Conservation (phyloP, 306 rosid genomes). For the Vigna mungo region DNA sequence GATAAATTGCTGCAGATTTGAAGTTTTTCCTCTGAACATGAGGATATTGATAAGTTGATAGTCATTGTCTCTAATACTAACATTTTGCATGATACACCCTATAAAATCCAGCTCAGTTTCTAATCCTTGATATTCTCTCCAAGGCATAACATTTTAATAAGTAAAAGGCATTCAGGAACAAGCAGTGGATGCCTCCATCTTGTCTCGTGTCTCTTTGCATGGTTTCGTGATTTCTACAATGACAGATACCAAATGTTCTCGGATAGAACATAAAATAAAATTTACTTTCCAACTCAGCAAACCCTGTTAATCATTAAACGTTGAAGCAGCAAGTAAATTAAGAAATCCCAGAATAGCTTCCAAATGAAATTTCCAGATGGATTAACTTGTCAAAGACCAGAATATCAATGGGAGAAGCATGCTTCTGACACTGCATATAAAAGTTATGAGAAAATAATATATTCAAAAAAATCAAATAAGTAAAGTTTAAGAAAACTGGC, state of each 20-base stretch:
- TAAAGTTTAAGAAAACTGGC: too few relatives aligned
- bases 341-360: slow-evolving; percentile 39
- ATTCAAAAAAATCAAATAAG: too few relatives aligned
- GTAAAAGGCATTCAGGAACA: slow-evolving; percentile 43
- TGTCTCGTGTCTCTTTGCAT: slow-evolving; percentile 24
- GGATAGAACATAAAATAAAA: too few relatives aligned
- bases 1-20: slow-evolving; percentile 1
- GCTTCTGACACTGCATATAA: too few relatives aligned
- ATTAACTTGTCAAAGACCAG: slow-evolving; percentile 38
- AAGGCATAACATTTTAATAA: slow-evolving; percentile 37
- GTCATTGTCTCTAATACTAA: slow-evolving; percentile 34
- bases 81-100: slow-evolving; percentile 41
- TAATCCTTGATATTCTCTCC: slow-evolving; percentile 36
- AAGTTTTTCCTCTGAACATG: slow-evolving; percentile 20
- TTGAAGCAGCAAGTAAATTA: too few relatives aligned
- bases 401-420: slow-evolving; percentile 32
- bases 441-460: too few relatives aligned
- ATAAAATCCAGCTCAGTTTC: slow-evolving; percentile 39
- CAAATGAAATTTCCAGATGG: slow-evolving; percentile 43
- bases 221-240: slow-evolving; percentile 21
- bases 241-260: slow-evolving; percentile 1
- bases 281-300: too few relatives aligned
- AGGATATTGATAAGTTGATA: not conserved
- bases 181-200: slow-evolving; percentile 31
- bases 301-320: too few relatives aligned